Evolutionary conservation across 139 green algal species (phyloP).

Genomic region (Closterium sp.): DNA sequence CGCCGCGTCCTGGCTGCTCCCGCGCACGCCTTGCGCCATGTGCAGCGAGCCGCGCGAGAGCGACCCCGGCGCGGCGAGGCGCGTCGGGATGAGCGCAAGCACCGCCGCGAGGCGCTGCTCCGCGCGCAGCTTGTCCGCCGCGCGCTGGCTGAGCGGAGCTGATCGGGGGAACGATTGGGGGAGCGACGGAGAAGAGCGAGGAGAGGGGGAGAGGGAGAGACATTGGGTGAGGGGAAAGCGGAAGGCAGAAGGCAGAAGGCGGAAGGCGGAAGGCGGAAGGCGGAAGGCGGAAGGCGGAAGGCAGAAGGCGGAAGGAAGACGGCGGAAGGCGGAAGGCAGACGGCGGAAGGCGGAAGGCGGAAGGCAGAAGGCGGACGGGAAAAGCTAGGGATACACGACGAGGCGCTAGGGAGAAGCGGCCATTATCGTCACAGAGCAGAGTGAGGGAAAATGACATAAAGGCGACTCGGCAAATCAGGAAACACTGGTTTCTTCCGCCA

Average conservation of each 20-base stretch:
- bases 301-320: too few relatives aligned
- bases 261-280: too few relatives aligned
- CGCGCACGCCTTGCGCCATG: background rate
- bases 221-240: too few relatives aligned
- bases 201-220: background rate
- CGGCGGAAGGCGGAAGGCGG: too few relatives aligned
- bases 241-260: too few relatives aligned
- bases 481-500: background rate
- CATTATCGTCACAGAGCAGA: too few relatives aligned
- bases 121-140: background rate
- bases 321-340: too few relatives aligned
- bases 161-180: background rate
- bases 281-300: too few relatives aligned
- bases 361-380: too few relatives aligned
- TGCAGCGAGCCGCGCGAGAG: background rate
- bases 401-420: background rate
- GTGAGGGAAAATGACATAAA: too few relatives aligned
- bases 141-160: background rate
- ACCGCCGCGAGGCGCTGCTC: background rate
- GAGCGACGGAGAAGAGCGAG: background rate
- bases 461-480: too few relatives aligned
- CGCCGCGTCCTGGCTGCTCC: background rate
- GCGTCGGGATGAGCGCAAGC: background rate
- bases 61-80: background rate
- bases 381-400: background rate